Conservation (phyloP, 345 rosid genomes). For the Brassica juncea region DNA sequence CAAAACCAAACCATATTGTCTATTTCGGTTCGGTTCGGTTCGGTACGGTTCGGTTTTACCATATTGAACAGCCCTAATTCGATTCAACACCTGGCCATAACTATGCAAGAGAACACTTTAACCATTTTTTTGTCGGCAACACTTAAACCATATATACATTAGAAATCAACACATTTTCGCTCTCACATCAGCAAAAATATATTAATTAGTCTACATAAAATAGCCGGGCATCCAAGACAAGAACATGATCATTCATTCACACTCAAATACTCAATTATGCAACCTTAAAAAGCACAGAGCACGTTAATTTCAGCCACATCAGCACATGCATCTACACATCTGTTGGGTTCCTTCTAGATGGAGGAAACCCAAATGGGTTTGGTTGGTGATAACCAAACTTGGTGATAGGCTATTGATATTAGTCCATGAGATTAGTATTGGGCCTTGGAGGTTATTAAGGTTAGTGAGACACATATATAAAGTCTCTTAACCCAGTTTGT, state of each 20-base stretch:
- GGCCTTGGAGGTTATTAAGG: too few relatives aligned
- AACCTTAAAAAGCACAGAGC: constrained; percentile 14
- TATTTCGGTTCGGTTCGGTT: too few relatives aligned
- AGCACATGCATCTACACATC: constrained; percentile 29
- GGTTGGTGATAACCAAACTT: too few relatives aligned
- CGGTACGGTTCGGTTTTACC: too few relatives aligned
- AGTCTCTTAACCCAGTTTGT: too few relatives aligned
- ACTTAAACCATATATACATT: neutral
- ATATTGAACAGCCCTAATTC: too few relatives aligned
- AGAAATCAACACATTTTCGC: neutral
- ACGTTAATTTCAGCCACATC: constrained; percentile 12
- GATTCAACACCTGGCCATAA: neutral
- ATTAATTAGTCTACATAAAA: neutral
- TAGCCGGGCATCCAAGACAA: neutral
- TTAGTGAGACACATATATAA: too few relatives aligned
- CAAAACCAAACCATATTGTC: too few relatives aligned
- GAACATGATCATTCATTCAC: constrained; percentile 10
- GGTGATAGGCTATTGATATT: too few relatives aligned
- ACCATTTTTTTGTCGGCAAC: neutral
- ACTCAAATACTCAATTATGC: neutral
- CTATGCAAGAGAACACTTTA: neutral
- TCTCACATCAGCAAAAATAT: neutral
- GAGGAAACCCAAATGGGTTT: too few relatives aligned
- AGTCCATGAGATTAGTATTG: too few relatives aligned
- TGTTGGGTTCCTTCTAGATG: neutral